Evolutionary conservation across 2,329 filamentous ascomycete genomes (phyloP).

Genomic region (Zalaria obscura): DNA sequence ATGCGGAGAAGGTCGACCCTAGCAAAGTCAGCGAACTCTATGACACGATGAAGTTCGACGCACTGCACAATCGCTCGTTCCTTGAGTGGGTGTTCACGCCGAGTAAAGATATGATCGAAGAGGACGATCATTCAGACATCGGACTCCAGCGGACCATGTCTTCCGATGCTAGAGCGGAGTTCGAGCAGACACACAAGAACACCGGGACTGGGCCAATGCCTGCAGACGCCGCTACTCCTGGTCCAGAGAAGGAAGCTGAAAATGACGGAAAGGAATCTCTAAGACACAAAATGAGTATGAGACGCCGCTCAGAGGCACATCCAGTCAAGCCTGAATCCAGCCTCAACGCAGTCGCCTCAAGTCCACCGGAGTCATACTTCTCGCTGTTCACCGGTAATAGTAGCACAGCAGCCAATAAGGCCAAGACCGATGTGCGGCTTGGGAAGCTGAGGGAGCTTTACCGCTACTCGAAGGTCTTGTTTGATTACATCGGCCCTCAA

Average conservation of each 20-base stretch:
- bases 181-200: slow-evolving; percentile 14
- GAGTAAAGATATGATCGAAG: slow-evolving; percentile 60
- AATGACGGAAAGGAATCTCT: slow-evolving; percentile 10
- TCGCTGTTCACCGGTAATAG: slow-evolving; percentile 61
- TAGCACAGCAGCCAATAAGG: slow-evolving; percentile 34
- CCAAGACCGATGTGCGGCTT: slow-evolving; percentile 71
- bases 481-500: slow-evolving; percentile 96
- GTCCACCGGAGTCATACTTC: slow-evolving; percentile 56
- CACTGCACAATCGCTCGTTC: slow-evolving; percentile 89
- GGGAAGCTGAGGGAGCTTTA: slow-evolving; percentile 87
- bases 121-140: slow-evolving; percentile 24
- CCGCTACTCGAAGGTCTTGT: slow-evolving; percentile 82
- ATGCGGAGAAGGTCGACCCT: slow-evolving; percentile 94
- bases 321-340: slow-evolving; percentile 8
- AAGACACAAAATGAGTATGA: slow-evolving; percentile 36
- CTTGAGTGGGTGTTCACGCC: slow-evolving; percentile 96
- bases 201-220: slow-evolving; percentile 7
- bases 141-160: slow-evolving; percentile 16
- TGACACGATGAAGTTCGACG: slow-evolving; percentile 99
- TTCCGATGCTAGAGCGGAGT: slow-evolving; percentile 16
- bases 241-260: slow-evolving; percentile 1
- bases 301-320: slow-evolving; percentile 33
- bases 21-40: slow-evolving; percentile 98
- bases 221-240: background rate
- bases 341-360: slow-evolving; percentile 6